phyloP scores from a whole-genome alignment of 1,284 basidiomycete species.

The Puccinia triticina region DNA sequence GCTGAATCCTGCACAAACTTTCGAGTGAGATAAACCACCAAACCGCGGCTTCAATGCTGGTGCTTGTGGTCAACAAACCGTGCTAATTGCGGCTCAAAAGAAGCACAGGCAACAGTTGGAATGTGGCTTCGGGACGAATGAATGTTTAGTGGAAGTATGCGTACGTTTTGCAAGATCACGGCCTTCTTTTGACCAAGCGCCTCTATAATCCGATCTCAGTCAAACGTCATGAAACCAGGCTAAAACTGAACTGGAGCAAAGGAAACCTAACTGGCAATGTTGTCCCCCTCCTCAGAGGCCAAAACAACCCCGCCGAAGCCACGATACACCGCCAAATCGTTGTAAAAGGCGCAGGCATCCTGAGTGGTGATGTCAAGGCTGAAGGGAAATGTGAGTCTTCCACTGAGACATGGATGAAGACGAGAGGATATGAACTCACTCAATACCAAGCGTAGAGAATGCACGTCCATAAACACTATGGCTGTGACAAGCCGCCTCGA shows the following conservation, averaged over 20 bases:
- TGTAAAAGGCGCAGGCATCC: conserved; percentile 60
- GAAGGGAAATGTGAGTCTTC: conserved; percentile 53
- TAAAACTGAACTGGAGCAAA: background rate
- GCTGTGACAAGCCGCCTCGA: conserved; percentile 69
- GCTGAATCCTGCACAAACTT: conserved; percentile 57
- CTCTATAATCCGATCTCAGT: conserved; percentile 53
- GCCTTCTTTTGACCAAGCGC: conserved; percentile 61
- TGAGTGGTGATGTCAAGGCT: conserved; percentile 61
- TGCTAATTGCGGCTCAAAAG: conserved; percentile 53
- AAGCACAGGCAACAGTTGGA: background rate
- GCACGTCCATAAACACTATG: conserved; percentile 69
- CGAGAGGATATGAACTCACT: conserved; percentile 64
- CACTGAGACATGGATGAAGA: conserved; percentile 54
- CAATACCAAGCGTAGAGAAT: conserved; percentile 67
- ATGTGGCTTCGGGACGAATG: background rate
- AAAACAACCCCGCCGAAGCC: conserved; percentile 68
- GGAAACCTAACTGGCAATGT: conserved; percentile 61
- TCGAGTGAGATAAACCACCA: conserved; percentile 54
- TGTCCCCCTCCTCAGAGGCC: conserved; percentile 66
- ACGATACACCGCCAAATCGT: conserved; percentile 57
- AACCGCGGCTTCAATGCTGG: conserved; percentile 57
- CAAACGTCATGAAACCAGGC: background rate
- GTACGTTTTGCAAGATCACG: conserved; percentile 59
- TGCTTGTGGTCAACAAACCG: conserved; percentile 58
- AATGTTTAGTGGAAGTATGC: background rate